Evolutionary conservation across 225 moss, liverwort and hornwort genomes (phyloP).

Genomic region (Asterella californica): DNA sequence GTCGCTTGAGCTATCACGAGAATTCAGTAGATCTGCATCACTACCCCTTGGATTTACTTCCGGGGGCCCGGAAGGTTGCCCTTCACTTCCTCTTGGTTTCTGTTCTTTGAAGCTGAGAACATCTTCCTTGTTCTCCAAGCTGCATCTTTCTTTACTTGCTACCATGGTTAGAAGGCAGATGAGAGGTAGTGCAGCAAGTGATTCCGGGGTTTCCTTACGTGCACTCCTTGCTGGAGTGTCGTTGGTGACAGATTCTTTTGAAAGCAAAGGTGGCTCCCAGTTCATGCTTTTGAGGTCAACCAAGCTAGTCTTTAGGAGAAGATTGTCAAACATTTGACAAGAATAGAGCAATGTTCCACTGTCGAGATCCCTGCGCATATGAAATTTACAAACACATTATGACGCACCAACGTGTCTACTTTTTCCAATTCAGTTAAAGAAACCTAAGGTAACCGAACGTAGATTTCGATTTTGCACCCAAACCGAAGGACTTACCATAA

Average conservation of each 20-base stretch:
- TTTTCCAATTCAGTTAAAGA: not conserved
- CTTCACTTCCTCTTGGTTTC: not conserved
- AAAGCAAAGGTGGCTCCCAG: slow-evolving; percentile 8
- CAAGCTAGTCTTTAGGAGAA: slow-evolving; percentile 21
- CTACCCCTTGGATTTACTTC: not conserved
- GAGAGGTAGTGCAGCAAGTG: slow-evolving; percentile 6
- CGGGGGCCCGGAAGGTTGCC: too few relatives aligned
- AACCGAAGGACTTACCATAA: slow-evolving; percentile 25
- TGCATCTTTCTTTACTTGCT: not conserved
- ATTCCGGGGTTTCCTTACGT: not conserved
- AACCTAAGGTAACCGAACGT: not conserved
- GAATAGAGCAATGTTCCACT: slow-evolving; percentile 33
- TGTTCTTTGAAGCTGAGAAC: not conserved
- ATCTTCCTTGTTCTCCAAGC: not conserved
- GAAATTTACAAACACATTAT: slow-evolving; percentile 2
- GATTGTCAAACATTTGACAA: slow-evolving; percentile 25
- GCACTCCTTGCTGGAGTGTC: not conserved
- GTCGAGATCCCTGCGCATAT: slow-evolving; percentile 28
- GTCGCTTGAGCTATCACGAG: not conserved
- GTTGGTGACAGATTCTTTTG: not conserved
- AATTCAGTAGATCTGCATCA: not conserved
- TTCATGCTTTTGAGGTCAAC: slow-evolving; percentile 17
- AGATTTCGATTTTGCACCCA: not conserved
- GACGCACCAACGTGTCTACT: not conserved
- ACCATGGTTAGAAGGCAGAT: slow-evolving; percentile 30